Conservation (phyloP, 495 filamentous ascomycete species). For the Tetracladium marchalianum region DNA sequence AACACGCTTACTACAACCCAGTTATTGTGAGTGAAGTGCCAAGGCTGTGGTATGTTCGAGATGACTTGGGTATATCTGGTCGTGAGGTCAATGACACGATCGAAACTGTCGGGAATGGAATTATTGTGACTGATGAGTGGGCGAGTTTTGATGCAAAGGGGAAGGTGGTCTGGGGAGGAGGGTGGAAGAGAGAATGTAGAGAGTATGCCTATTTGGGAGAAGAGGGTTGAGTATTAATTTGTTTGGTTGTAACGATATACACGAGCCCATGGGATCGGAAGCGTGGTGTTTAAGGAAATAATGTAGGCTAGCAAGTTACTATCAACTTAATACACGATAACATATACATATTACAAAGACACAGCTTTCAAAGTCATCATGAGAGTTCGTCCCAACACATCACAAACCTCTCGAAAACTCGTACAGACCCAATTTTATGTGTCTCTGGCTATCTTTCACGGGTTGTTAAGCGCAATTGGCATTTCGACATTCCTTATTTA, state of each 20-base stretch:
- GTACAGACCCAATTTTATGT: no score
- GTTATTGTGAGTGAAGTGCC: slow-evolving; percentile 51
- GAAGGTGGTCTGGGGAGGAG: slow-evolving; percentile 64
- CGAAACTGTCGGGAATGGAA: slow-evolving; percentile 41
- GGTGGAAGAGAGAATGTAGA: slow-evolving; percentile 47
- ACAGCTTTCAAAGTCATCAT: no score
- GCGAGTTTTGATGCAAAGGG: slow-evolving; percentile 72
- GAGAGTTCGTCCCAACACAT: no score
- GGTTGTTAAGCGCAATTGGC: no score
- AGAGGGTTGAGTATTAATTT: slow-evolving; percentile 46
- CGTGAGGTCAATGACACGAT: slow-evolving; percentile 65
- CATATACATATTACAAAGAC: no score
- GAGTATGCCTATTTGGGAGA: slow-evolving; percentile 65
- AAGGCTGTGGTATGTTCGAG: slow-evolving; percentile 74
- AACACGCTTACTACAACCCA: slow-evolving; percentile 70
- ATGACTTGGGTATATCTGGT: slow-evolving; percentile 63
- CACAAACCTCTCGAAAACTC: no score
- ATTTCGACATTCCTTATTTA: no score
- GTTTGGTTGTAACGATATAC: not conserved
- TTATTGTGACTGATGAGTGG: slow-evolving; percentile 73
- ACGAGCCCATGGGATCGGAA: not conserved
- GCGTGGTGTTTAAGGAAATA: not conserved
- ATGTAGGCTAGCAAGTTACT: not conserved
- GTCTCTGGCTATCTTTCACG: no score
- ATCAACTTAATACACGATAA: no score